Conservation (phyloP, 352 stramenopile genomes). For the Lagenidium giganteum region DNA sequence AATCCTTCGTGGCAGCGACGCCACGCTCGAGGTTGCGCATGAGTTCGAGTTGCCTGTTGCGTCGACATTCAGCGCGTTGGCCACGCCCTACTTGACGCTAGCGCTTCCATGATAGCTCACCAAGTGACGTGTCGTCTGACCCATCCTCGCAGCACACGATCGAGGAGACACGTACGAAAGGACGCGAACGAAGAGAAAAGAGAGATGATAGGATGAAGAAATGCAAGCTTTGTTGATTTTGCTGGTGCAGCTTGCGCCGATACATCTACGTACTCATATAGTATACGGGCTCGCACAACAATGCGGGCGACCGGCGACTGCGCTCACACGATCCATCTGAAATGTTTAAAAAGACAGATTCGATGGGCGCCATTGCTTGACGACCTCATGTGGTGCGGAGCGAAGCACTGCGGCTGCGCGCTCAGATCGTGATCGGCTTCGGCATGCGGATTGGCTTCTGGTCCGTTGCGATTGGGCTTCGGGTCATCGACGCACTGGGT, state of each 20-base stretch:
- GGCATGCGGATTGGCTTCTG: slow-evolving; percentile 64
- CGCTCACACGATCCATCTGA: too few species aligned
- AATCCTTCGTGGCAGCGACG: not conserved
- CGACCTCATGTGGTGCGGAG: too few species aligned
- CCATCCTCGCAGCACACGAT: not conserved
- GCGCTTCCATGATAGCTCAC: not conserved
- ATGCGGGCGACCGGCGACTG: too few species aligned
- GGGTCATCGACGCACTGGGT: too few species aligned
- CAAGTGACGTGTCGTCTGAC: not conserved
- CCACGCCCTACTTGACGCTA: slow-evolving; percentile 15
- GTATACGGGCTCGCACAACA: too few species aligned
- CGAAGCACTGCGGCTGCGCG: not conserved
- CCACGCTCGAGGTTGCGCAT: slow-evolving; percentile 7
- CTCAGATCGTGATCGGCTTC: slow-evolving; percentile 65
- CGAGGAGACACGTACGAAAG: too few species aligned
- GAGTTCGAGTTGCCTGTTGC: slow-evolving; percentile 16
- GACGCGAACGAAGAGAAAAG: too few species aligned
- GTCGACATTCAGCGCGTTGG: slow-evolving; percentile 10
- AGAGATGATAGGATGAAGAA: too few species aligned
- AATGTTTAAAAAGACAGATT: slow-evolving; percentile 6
- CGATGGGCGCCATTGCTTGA: not conserved
- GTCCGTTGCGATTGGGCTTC: slow-evolving; percentile 43
- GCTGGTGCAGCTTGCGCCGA: too few species aligned
- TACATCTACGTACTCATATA: too few species aligned
- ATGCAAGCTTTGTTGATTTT: too few species aligned